Conservation (phyloP, 768 basidiomycete genomes). For the Kwoniella newhampshirensis region DNA sequence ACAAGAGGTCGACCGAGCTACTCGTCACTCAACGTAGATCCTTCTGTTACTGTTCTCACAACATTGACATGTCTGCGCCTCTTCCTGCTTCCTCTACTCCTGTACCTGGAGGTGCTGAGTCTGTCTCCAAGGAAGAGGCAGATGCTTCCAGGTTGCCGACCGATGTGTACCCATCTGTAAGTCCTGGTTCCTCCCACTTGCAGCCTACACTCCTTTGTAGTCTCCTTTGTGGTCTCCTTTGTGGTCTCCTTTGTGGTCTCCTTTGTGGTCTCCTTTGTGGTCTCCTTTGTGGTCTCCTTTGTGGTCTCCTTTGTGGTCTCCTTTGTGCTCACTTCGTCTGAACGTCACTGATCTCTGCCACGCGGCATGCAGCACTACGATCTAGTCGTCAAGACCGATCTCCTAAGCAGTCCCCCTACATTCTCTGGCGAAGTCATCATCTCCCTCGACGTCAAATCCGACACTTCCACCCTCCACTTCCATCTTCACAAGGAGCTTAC, state of each 20-base stretch:
- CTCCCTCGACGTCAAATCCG: slow-evolving; percentile 31
- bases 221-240: too few species aligned
- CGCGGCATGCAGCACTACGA: slow-evolving; percentile 56
- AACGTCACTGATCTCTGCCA: background rate
- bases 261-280: too few species aligned
- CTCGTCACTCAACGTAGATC: background rate
- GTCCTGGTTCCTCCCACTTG: background rate
- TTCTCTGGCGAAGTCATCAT: slow-evolving; percentile 64
- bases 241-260: too few species aligned
- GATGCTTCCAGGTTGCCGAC: slow-evolving; percentile 22
- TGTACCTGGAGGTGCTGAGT: slow-evolving; percentile 12
- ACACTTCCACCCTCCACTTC: slow-evolving; percentile 57
- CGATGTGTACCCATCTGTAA: slow-evolving; percentile 24
- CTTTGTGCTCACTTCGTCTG: background rate
- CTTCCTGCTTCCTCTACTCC: background rate
- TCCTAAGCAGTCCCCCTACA: slow-evolving; percentile 61
- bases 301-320: background rate
- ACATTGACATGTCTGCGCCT: slow-evolving; percentile 13
- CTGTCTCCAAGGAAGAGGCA: slow-evolving; percentile 1
- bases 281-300: background rate
- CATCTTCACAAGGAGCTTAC: slow-evolving; percentile 80
- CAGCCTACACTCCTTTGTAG: too few species aligned
- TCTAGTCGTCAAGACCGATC: slow-evolving; percentile 60
- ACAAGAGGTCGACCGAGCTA: too few species aligned
- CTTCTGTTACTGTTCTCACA: slow-evolving; percentile 15